These are phyloP conservation scores for Xylariaceae sp. DNA, from an alignment of 2,329 filamentous ascomycete species.

Conservation along the genomic window DNA sequence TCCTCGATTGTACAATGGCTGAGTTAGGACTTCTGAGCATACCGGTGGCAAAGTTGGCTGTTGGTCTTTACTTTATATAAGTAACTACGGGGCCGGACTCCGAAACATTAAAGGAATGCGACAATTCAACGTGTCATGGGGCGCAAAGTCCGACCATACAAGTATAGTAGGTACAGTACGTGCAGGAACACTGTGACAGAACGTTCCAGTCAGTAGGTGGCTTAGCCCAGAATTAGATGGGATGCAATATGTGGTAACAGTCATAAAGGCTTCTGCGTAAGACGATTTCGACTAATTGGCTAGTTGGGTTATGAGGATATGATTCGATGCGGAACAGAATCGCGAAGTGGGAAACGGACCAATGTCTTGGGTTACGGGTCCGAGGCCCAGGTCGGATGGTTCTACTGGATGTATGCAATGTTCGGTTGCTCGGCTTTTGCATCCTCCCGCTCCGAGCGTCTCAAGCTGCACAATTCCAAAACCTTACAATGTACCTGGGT, in stretches of 20 bases:
- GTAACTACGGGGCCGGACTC: constrained; percentile 19
- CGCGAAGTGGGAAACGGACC: constrained; percentile 2
- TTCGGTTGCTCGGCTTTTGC: constrained; percentile 18
- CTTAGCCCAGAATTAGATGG: background rate
- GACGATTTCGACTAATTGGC: constrained; percentile 13
- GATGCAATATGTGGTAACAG: background rate
- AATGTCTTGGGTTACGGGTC: constrained; percentile 3
- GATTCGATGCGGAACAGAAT: too few species aligned
- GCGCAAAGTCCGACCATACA: constrained; percentile 21
- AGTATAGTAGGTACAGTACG: constrained; percentile 2
- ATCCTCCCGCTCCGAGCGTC: constrained; percentile 22
- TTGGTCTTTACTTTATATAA: constrained; percentile 30
- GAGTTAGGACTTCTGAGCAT: constrained; percentile 51
- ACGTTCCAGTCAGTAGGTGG: background rate
- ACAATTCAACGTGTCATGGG: constrained; percentile 10
- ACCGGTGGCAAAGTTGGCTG: constrained; percentile 39
- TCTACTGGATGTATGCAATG: background rate
- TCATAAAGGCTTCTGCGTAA: constrained; percentile 7
- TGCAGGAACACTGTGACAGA: constrained; percentile 4
- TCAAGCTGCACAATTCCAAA: too few species aligned
- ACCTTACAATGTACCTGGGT: too few species aligned
- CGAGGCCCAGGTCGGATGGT: constrained; percentile 10
- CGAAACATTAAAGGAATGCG: constrained; percentile 27
- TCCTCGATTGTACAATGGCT: constrained; percentile 46
- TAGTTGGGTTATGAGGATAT: constrained; percentile 2